A percentile compares a stretch with the other conserved stretches of the same genome.
phyloP scores from a whole-genome alignment of 257 asterid genomes.

The Nicotiana obtusifolia region DNA sequence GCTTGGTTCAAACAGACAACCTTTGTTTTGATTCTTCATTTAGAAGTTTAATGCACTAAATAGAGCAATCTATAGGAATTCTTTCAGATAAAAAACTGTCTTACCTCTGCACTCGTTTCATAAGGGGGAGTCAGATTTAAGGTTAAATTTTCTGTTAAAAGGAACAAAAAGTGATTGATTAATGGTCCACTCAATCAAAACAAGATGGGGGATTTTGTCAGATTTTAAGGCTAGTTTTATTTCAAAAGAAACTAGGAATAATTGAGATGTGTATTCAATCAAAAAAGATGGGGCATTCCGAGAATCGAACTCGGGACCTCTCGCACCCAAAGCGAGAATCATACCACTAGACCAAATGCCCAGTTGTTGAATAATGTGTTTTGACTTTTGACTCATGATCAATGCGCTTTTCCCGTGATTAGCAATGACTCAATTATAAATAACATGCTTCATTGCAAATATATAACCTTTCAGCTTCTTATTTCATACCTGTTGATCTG shows the following conservation, averaged over 20 bases:
- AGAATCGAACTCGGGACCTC: conserved; percentile 78
- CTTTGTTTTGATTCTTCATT: not conserved
- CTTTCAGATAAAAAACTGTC: not conserved
- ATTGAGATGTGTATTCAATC: not conserved
- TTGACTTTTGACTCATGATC: not conserved
- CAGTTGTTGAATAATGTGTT: not conserved
- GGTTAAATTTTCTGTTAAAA: not conserved
- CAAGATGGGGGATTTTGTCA: not conserved
- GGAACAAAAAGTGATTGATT: not conserved
- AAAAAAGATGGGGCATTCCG: conserved; percentile 51
- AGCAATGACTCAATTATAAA: not conserved
- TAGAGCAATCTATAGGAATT: not conserved
- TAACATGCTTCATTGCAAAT: not conserved
- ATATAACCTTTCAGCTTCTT: not conserved
- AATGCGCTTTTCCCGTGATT: not conserved
- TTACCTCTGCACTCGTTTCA: not conserved
- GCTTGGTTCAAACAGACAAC: not conserved
- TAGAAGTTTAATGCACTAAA: not conserved
- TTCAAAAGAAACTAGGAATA: not conserved
- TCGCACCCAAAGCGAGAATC: conserved; percentile 84
- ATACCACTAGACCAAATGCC: conserved; percentile 89
- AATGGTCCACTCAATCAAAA: too few relatives aligned
- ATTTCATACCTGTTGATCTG: not conserved
- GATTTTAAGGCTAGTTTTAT: not conserved
- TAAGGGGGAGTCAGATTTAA: not conserved